A percentile compares a stretch with the other conserved stretches of the same genome.
These are phyloP conservation scores for Phytophthora hybrid DNA, from an alignment of 352 stramenopile species.

Conservation along the genomic window DNA sequence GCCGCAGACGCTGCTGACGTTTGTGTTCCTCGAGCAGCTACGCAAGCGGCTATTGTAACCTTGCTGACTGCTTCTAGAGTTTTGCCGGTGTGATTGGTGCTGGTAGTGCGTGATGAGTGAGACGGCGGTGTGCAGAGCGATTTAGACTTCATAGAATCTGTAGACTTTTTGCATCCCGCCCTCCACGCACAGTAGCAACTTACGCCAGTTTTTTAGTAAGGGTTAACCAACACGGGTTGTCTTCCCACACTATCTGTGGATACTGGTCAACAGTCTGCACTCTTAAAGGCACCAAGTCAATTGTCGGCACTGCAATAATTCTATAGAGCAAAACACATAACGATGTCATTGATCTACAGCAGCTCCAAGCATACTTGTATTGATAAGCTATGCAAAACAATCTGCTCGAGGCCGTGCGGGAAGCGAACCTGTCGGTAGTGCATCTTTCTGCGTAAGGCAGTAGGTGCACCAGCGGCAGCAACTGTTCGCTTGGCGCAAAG, in stretches of 20 bases:
- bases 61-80: not conserved
- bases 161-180: not conserved
- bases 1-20: constrained; percentile 86
- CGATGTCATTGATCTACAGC: too few relatives aligned
- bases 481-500: constrained; percentile 21
- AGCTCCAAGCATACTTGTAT: too few relatives aligned
- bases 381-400: too few relatives aligned
- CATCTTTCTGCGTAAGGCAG: constrained; percentile 35
- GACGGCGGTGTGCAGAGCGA: not conserved
- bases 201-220: too few relatives aligned
- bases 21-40: constrained; percentile 87
- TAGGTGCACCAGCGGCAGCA: constrained; percentile 28
- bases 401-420: constrained; percentile 19
- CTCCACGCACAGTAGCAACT: not conserved
- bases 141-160: not conserved
- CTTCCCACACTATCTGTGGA: too few relatives aligned
- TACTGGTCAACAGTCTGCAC: too few relatives aligned
- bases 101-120: not conserved
- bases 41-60: constrained; percentile 69
- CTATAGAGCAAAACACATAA: too few relatives aligned
- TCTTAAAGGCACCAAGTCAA: too few relatives aligned
- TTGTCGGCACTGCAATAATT: too few relatives aligned
- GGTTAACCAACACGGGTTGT: too few relatives aligned
- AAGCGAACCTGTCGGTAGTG: constrained; percentile 26
- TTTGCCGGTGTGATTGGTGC: not conserved